A percentile compares a stretch with the other conserved stretches of the same genome.
phyloP scores from a whole-genome alignment of 176 grass and related monocot species.

The Musa schizocarpa region DNA sequence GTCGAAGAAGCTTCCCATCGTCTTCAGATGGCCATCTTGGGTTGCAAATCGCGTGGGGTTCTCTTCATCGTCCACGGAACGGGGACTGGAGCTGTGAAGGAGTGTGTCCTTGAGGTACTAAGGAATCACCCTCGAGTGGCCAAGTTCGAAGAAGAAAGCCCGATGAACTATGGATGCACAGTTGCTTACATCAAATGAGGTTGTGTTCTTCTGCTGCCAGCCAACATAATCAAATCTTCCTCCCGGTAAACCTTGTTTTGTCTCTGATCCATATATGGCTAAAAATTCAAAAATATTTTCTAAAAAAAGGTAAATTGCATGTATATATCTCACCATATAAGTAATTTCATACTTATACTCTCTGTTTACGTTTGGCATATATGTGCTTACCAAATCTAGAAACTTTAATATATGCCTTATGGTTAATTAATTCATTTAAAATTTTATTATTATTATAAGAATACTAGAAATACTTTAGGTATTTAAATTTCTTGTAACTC shows the following conservation, averaged over 20 bases:
- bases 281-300: no score
- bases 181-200: conserved; percentile 55
- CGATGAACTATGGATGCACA: conserved; percentile 58
- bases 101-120: conserved; percentile 26
- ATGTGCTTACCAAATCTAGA: no score
- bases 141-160: conserved; percentile 59
- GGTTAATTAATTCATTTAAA: no score
- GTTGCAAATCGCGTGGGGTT: conserved; percentile 37
- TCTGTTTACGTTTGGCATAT: no score
- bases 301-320: no score
- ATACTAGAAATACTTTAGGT: no score
- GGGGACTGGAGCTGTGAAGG: conserved; percentile 57
- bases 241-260: background rate
- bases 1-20: conserved; percentile 38
- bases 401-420: no score
- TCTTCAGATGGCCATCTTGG: conserved; percentile 45
- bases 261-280: background rate
- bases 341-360: no score
- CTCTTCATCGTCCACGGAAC: conserved; percentile 53
- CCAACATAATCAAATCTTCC: background rate
- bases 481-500: no score
- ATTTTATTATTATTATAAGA: no score
- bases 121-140: conserved; percentile 53
- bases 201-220: background rate
- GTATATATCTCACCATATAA: no score